These are phyloP conservation scores for Corylus heterophylla DNA, from an alignment of 306 rosid genomes.

Conservation along the genomic window DNA sequence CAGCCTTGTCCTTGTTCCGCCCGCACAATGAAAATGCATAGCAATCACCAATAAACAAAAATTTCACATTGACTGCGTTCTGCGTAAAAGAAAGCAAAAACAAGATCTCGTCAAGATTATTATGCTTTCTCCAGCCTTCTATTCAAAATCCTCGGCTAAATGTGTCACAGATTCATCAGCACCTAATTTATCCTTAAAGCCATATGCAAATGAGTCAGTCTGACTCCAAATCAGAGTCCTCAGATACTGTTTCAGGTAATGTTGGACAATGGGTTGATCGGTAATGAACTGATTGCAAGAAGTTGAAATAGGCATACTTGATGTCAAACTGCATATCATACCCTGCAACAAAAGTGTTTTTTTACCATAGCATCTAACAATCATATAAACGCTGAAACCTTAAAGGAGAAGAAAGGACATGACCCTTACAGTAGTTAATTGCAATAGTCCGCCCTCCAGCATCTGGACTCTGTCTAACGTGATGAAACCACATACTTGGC, in stretches of 20 bases:
- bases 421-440: conserved; percentile 69
- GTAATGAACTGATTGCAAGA: conserved; percentile 59
- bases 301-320: conserved; percentile 79
- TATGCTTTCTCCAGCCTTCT: too few relatives aligned
- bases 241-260: conserved; percentile 9
- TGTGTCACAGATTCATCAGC: neutral
- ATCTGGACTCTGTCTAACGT: conserved; percentile 68
- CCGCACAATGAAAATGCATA: too few relatives aligned
- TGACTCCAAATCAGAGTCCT: conserved; percentile 31
- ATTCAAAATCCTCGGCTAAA: neutral
- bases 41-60: too few relatives aligned
- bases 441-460: conserved; percentile 63
- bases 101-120: too few relatives aligned
- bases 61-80: too few relatives aligned
- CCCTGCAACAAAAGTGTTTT: conserved; percentile 62
- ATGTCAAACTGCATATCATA: conserved; percentile 88
- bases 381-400: neutral
- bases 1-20: too few relatives aligned
- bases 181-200: conserved; percentile 22
- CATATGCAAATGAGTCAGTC: conserved; percentile 24
- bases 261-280: conserved; percentile 14
- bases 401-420: neutral
- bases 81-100: too few relatives aligned
- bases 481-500: conserved; percentile 97
- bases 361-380: conserved; percentile 23